A percentile compares a stretch with the other conserved stretches of the same genome.
These are phyloP conservation scores for Trichoderma arundinaceum DNA, from an alignment of 2,329 filamentous ascomycete species.

Conservation along the genomic window DNA sequence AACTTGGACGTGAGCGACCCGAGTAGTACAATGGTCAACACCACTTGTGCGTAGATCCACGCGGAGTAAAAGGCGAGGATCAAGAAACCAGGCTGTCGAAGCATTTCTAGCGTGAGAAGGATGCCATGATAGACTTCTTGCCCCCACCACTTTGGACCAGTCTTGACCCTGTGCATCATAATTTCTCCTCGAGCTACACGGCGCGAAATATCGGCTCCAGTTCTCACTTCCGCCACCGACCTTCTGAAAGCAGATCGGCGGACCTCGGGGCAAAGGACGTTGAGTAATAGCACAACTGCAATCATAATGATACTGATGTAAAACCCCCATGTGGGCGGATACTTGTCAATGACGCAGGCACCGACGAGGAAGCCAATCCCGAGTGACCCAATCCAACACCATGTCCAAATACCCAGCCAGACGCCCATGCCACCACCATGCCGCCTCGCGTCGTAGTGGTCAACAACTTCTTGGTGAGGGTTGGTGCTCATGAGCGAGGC, in stretches of 20 bases:
- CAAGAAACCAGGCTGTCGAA: conserved; percentile 75
- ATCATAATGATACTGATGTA: conserved; percentile 74
- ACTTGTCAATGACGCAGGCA: conserved; percentile 67
- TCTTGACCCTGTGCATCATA: conserved; percentile 75
- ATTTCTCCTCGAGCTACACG: conserved; percentile 74
- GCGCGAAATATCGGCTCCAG: conserved; percentile 57
- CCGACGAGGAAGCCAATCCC: conserved; percentile 75
- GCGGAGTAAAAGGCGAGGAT: conserved; percentile 73
- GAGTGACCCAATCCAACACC: conserved; percentile 75
- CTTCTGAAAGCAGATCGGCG: conserved; percentile 71
- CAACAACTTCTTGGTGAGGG: conserved; percentile 74
- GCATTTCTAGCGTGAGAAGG: conserved; percentile 70
- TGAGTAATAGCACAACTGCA: conserved; percentile 68
- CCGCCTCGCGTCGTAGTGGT: conserved; percentile 70
- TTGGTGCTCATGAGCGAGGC: conserved; percentile 74
- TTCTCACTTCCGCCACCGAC: conserved; percentile 69
- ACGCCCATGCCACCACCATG: conserved; percentile 79
- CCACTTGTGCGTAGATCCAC: conserved; percentile 80
- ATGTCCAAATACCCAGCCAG: conserved; percentile 81
- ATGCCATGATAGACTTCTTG: conserved; percentile 76
- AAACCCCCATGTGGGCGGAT: conserved; percentile 75
- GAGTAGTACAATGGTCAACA: conserved; percentile 73
- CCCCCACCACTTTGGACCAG: conserved; percentile 76
- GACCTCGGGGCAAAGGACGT: conserved; percentile 74
- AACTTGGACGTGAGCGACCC: conserved; percentile 73